Evolutionary conservation across 768 basidiomycete species (phyloP).

Genomic region (Sporobolomyces phaffii): DNA sequence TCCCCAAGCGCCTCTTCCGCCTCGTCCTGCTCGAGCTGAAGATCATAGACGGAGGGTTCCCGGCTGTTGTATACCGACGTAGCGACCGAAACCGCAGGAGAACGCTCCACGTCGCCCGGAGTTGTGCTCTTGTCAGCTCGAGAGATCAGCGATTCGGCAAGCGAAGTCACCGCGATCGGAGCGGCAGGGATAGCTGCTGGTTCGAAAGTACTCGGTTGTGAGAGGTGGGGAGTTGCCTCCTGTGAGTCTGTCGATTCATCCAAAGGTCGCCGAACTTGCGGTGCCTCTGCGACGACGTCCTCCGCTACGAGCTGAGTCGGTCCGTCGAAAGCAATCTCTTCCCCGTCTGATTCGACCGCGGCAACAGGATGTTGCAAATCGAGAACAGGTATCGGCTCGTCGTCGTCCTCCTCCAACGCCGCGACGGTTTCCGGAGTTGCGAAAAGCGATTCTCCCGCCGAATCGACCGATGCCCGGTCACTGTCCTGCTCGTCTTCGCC

Average conservation of each 20-base stretch:
- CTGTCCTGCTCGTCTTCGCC: not conserved
- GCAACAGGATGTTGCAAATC: not conserved
- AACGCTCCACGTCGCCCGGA: not conserved
- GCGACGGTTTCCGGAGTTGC: slow-evolving; percentile 4
- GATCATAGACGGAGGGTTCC: not conserved
- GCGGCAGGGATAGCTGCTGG: not conserved
- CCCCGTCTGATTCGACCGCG: not conserved
- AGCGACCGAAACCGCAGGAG: not conserved
- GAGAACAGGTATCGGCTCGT: not conserved
- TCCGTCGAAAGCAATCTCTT: slow-evolving; percentile 10
- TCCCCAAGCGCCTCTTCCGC: no score
- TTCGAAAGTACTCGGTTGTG: not conserved
- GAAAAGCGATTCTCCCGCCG: slow-evolving; percentile 2
- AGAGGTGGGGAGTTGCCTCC: not conserved
- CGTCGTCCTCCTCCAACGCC: not conserved
- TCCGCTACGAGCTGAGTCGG: not conserved
- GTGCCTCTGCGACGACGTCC: no score
- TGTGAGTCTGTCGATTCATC: not conserved
- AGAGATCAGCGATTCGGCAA: not conserved
- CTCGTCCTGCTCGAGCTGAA: not conserved
- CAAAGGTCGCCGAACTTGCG: not conserved
- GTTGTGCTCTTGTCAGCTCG: not conserved
- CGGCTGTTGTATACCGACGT: slow-evolving; percentile 4
- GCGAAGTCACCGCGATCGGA: not conserved
- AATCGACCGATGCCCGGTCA: not conserved